Evolutionary conservation across 352 stramenopile genomes (phyloP).

Genomic region (Phytopythium aichiense): DNA sequence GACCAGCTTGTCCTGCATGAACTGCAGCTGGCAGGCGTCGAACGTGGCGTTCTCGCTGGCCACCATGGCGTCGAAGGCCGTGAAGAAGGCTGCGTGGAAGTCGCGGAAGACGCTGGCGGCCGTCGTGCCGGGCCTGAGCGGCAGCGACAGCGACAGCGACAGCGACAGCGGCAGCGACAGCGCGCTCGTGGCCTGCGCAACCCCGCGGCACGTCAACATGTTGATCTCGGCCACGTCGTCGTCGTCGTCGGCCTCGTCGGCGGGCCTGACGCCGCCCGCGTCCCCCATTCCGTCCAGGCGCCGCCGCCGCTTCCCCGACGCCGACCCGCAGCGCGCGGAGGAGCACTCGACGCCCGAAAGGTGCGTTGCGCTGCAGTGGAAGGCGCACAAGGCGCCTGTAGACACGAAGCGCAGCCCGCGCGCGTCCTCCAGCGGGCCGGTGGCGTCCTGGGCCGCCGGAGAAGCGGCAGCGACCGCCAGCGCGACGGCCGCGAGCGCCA

Average conservation of each 20-base stretch:
- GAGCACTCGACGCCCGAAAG: constrained; percentile 20
- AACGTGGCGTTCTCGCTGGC: constrained; percentile 43
- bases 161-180: constrained; percentile 42
- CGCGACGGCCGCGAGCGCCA: background rate
- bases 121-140: constrained; percentile 19
- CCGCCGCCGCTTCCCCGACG: background rate
- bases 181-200: constrained; percentile 22
- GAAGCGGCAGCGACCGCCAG: background rate
- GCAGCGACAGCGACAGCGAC: constrained; percentile 45
- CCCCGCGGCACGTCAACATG: constrained; percentile 33
- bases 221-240: constrained; percentile 21
- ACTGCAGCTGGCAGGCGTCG: constrained; percentile 63
- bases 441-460: background rate
- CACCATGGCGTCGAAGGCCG: constrained; percentile 62
- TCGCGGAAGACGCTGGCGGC: constrained; percentile 34
- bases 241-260: constrained; percentile 10
- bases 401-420: constrained; percentile 42
- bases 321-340: constrained; percentile 12
- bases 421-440: constrained; percentile 24
- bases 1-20: constrained; percentile 58
- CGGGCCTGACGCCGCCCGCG: background rate
- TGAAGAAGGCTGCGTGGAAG: constrained; percentile 63
- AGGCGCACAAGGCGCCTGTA: constrained; percentile 41
- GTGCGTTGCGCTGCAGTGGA: constrained; percentile 45
- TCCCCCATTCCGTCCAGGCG: background rate